Percentiles rank a stretch among this genome's conserved stretches.
Evolutionary conservation across 495 filamentous ascomycete species (phyloP).

Genomic region (Penicillium steckii): DNA sequence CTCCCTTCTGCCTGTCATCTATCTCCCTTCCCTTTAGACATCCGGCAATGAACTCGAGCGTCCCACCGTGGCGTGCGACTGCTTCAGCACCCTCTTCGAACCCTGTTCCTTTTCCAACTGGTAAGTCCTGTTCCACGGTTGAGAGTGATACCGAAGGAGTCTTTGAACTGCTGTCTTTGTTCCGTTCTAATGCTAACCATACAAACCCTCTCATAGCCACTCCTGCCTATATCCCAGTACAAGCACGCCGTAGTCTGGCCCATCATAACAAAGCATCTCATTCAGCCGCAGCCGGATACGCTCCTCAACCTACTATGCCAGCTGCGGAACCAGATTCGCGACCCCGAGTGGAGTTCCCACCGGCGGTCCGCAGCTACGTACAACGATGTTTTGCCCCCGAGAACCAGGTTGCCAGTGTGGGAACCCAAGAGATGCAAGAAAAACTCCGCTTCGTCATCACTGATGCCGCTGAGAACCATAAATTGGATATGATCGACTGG

Average conservation of each 20-base stretch:
- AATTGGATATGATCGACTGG: constrained; percentile 77
- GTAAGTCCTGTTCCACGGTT: constrained; percentile 25
- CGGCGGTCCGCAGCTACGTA: constrained; percentile 76
- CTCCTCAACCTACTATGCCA: constrained; percentile 10
- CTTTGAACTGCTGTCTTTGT: too few species aligned
- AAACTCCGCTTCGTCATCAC: constrained; percentile 87
- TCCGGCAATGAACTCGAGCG: constrained; percentile 38
- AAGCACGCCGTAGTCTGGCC: constrained; percentile 48
- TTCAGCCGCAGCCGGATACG: constrained; percentile 26
- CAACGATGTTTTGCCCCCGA: constrained; percentile 77
- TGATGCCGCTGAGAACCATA: constrained; percentile 66
- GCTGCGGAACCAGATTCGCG: constrained; percentile 25
- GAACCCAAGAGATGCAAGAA: constrained; percentile 68
- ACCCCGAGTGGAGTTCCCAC: constrained; percentile 66
- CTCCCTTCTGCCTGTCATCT: constrained; percentile 8
- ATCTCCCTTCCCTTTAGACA: constrained; percentile 9
- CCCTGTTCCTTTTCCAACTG: constrained; percentile 27
- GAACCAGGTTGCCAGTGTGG: constrained; percentile 64
- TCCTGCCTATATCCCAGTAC: constrained; percentile 52
- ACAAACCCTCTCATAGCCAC: constrained; percentile 22
- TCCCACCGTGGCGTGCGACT: constrained; percentile 43
- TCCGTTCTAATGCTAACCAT: constrained; percentile 8
- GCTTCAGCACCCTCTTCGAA: constrained; percentile 33
- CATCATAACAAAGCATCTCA: constrained; percentile 18
- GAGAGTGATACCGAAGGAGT: too few species aligned